Base-by-base conservation (phyloP, 495 filamentous ascomycete species). In the Penicillium mononematosum region DNA sequence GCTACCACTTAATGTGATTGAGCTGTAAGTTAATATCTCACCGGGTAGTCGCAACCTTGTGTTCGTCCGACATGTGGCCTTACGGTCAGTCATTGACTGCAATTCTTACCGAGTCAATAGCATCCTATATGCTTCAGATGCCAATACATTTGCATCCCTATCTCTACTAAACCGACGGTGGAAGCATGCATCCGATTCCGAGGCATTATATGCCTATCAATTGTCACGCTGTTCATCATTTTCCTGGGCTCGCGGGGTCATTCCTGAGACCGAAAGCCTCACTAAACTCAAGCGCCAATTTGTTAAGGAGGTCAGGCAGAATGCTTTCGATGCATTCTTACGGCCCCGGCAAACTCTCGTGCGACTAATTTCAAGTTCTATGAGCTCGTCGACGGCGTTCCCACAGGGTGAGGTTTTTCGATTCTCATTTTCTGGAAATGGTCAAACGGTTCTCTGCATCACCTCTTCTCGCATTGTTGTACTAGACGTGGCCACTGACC, bases 381-480 rank as follows among this genome's bases (percentile, higher is more conserved):
- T 90, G 67, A 90, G 88, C 58, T 92, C 89, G 0, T 89, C 90
- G 12, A 89, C 88, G 9, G 82, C 85, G 0, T 87, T 88, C 55
- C 90, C 90, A 0, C 87, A 88, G 6, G 90, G 90, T 20, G 90
- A 95, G 69, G 89, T 89, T 44, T 89, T 95, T 71, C 88, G 90
- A 50, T 95, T 94, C 62, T 81, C 82, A 54, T 85, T 90, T 55
- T 93, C 90, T 16, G 83, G 87, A 8, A 84, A 81, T 59, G 89
- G 88, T 11, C 84, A 85, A 53, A 83, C 85, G 68, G 70, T 92
- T 12, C 78, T 95, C 9, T 91, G 89, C 42, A 86, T 91, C 60
- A 92, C 88, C 66, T 93, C 90, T n/a, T 93, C 91, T 19, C 79
- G 90, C 52, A 91, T 95, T 62, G 84, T 91, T 58, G 84, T 93